These are phyloP conservation scores for Eutrema yunnanense DNA, from an alignment of 345 rosid genomes.

Conservation along the genomic window DNA sequence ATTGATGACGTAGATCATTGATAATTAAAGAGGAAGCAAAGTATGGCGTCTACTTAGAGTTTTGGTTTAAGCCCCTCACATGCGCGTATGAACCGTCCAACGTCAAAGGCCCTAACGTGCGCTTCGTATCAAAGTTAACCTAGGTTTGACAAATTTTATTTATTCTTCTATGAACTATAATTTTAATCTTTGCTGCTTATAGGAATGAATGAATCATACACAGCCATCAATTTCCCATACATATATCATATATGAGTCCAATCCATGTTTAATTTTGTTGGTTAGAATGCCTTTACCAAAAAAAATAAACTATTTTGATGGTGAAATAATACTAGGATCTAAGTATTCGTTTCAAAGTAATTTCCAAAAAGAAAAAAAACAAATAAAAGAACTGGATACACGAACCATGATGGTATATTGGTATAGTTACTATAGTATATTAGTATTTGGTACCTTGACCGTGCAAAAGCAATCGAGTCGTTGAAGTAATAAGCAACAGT, in stretches of 20 bases:
- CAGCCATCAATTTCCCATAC: neutral
- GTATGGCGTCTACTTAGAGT: constrained; percentile 5
- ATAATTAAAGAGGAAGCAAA: constrained; percentile 16
- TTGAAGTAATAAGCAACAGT: constrained; percentile 15
- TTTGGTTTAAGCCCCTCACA: constrained; percentile 16
- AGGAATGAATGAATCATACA: neutral
- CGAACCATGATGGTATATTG: neutral
- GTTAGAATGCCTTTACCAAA: neutral
- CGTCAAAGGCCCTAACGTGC: constrained; percentile 15
- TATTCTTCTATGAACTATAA: neutral
- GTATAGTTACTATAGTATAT: no score
- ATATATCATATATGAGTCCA: neutral
- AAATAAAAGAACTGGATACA: neutral
- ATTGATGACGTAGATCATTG: neutral
- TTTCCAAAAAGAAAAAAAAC: neutral
- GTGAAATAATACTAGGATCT: no score
- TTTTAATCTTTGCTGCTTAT: neutral
- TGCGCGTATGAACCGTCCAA: constrained; percentile 22
- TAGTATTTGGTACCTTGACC: constrained; percentile 15
- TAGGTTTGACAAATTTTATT: constrained; percentile 1
- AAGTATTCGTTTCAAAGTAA: neutral
- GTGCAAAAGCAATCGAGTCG: constrained; percentile 15
- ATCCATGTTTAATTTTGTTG: neutral
- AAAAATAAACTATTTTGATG: neutral
- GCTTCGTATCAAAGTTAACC: constrained; percentile 14